Evolutionary conservation across 441 rosid species (phyloP).

Genomic region (Metrosideros polymorpha): DNA sequence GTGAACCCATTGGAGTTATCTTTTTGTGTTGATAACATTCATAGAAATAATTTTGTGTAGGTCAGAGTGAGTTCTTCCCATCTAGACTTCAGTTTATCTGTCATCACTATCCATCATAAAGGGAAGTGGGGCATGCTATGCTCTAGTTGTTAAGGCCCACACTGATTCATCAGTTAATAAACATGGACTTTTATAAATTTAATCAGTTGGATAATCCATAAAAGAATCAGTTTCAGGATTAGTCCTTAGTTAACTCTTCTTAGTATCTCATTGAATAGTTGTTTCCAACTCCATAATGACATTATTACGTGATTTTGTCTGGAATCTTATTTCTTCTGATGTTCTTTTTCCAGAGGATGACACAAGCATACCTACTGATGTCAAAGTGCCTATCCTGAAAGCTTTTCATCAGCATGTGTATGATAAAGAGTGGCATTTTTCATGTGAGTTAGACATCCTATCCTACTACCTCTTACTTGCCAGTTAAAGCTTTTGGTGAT

Average conservation of each 20-base stretch:
- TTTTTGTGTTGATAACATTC: background rate
- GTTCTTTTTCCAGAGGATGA: constrained; percentile 81
- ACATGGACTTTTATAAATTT: background rate
- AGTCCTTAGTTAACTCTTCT: background rate
- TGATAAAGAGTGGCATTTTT: constrained; percentile 70
- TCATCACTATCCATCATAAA: background rate
- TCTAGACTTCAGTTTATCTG: background rate
- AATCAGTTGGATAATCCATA: background rate
- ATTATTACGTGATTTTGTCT: background rate
- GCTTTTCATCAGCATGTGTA: constrained; percentile 79
- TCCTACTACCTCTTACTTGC: background rate
- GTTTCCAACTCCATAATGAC: background rate
- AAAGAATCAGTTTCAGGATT: background rate
- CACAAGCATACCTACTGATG: constrained; percentile 73
- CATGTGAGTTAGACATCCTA: constrained; percentile 45
- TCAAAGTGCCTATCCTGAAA: constrained; percentile 77
- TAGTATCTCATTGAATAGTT: background rate
- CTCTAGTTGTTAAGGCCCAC: background rate
- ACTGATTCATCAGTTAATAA: background rate
- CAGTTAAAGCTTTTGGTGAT: background rate
- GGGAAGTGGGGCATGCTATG: background rate
- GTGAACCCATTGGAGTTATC: background rate
- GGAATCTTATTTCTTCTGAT: background rate
- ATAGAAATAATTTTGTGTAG: background rate
- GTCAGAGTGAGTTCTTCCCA: background rate